Base-by-base conservation (phyloP, 106 monocot genomes). In the Agapanthus africanus region DNA sequence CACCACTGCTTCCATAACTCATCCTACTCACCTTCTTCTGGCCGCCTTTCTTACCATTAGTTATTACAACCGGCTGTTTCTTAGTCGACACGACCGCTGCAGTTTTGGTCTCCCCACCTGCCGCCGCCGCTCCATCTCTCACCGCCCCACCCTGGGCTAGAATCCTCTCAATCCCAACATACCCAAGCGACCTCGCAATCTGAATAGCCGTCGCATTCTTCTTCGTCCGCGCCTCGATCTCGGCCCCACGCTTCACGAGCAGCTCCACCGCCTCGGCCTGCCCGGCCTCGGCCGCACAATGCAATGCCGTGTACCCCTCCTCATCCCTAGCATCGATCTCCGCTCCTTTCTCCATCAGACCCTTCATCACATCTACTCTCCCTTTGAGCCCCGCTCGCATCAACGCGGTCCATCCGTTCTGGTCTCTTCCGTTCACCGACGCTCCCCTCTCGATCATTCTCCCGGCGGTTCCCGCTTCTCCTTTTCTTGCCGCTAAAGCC, bases 331-430 rank as follows among this genome's bases (percentile, higher is more conserved):
- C 79, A 30, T 77, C 71, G 19, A 82, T 11, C 25, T 75, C 70
- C 16, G 79, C 81, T 28, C 81, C 85, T 44, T 65, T 76, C 23
- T 70, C 79, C 42, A 79, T 21, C 27, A 86, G 46, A 70, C 22
- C 56, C 70, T 70, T 75, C 41, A 79, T 67, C 2, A 71, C 50
- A 41, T 79, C 77, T 52, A 46, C 66, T 36, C 74, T 66, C 18
- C 82, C 82, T 54, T 86, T 86, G 54, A 86, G 82, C 69, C 60
- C 82, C 30, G 86, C 86, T 42, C 82, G 38, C 76, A 82, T 82
- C 44, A 86, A 59, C 30, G 86, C 63, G 31, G 86, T 86, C 86
- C 86, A 86, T 40, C 86, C 86, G n/a, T 73, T 31, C 67, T 66
- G 76, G 33, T 86, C 86, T 31, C 73, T 56, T 39, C 76, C 79